Base-by-base conservation (phyloP, 768 basidiomycete species). In the Kwoniella mangroviensis region DNA sequence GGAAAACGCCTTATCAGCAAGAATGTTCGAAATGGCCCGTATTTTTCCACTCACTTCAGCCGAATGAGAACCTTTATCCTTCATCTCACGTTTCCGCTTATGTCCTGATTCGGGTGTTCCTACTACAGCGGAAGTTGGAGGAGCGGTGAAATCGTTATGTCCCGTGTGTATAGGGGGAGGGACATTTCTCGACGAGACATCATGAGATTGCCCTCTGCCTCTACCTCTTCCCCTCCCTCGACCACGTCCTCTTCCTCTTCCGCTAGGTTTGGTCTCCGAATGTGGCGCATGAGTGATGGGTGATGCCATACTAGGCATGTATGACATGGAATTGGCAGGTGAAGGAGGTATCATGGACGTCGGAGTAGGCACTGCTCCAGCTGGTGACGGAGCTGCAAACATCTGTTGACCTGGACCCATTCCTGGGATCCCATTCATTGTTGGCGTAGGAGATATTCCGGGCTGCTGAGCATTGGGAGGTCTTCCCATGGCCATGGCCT, bases 31-130 rank as follows among this genome's bases (percentile, higher is more conserved):
- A 34, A 34, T 34, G 34, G 34, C 34, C 34, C 34, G 34, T 34
- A 34, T 34, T 15, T 34, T 13, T 40, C 13, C n/a, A 43, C 65
- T 53, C 56, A 62, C 63, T 40, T 62, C 70, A 42, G 63, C 52
- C 17, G 51, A 58, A 26, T 42, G 63, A 45, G 52, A 21, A 12
- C 17, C 22, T 40, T 65, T 70, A 28, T 71, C 70, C 26, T 62
- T 65, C 26, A 64, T 67, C 24, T 68, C 59, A 55, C 70, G 65
- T 63, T 76, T 76, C 49, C 75, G 63, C 68, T 76, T 76, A 58
- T 72, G 71, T n/a, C 52, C 61, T 12, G 71, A 24, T 40, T 22
- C 60, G n/a, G 63, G 42, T 5, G 61, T 67, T 11, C 61, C 52
- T n/a, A 63, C 53, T 34, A 61, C 65, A 4, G 17, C 42, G 2